A percentile compares a stretch with the other conserved stretches of the same genome.
Conservation (phyloP, 306 rosid genomes). For the Quercus rubra region DNA sequence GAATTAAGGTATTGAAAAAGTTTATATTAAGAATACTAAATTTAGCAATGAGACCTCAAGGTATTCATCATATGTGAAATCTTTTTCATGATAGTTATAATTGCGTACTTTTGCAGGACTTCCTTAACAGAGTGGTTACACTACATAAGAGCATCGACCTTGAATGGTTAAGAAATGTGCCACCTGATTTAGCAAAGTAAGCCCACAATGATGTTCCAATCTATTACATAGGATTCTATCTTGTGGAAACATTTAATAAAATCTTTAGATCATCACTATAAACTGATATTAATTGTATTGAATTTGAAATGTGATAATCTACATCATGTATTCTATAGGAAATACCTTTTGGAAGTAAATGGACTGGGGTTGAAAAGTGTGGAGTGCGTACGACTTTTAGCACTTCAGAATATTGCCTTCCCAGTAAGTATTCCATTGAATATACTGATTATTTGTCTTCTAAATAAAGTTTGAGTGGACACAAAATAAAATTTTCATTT, state of each 20-base stretch:
- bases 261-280: background rate
- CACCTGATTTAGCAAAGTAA: slow-evolving; percentile 43
- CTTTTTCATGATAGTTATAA: too few species aligned
- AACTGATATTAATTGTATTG: background rate
- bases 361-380: slow-evolving; percentile 81
- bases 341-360: slow-evolving; percentile 39
- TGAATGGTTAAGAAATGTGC: slow-evolving; percentile 71
- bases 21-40: background rate
- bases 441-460: background rate
- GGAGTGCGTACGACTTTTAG: slow-evolving; percentile 71
- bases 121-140: slow-evolving; percentile 35
- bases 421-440: slow-evolving; percentile 42
- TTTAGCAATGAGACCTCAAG: background rate
- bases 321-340: slow-evolving; percentile 27
- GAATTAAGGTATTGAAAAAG: slow-evolving; percentile 42
- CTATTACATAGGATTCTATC: background rate
- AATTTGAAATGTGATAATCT: background rate
- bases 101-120: slow-evolving; percentile 29
- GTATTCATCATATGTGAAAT: background rate
- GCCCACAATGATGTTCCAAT: background rate
- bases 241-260: background rate
- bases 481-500: background rate
- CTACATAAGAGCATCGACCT: slow-evolving; percentile 45
- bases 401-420: slow-evolving; percentile 58
- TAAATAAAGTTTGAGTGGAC: background rate